These are phyloP conservation scores for Mycena vulgaris DNA, from an alignment of 768 basidiomycete genomes.

Conservation along the genomic window DNA sequence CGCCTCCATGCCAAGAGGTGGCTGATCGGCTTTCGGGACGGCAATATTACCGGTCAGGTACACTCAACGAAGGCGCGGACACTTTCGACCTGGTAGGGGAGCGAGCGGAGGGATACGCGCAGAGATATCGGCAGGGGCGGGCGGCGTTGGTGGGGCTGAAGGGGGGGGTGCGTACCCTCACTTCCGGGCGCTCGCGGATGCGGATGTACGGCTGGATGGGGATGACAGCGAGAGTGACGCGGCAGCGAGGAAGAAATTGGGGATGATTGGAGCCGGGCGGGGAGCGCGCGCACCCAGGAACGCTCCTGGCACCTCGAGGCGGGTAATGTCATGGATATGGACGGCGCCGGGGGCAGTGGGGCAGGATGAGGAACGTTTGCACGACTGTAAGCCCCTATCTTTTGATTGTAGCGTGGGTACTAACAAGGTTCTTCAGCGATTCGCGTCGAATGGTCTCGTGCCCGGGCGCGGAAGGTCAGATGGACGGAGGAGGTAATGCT, in stretches of 20 bases:
- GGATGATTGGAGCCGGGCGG: background rate
- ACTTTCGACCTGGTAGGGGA: background rate
- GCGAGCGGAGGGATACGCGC: background rate
- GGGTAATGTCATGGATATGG: slow-evolving; percentile 9
- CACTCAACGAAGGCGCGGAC: background rate
- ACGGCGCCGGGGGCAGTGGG: background rate
- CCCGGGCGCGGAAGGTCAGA: background rate
- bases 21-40: background rate
- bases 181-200: background rate
- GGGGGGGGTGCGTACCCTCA: background rate
- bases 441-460: background rate
- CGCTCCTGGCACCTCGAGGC: background rate
- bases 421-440: background rate
- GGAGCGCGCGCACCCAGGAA: background rate
- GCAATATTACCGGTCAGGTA: slow-evolving; percentile 12
- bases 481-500: background rate
- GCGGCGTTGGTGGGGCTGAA: background rate
- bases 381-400: slow-evolving; percentile 3
- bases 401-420: background rate
- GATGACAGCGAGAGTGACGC: slow-evolving; percentile 2
- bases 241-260: slow-evolving; percentile 5
- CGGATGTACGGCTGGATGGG: background rate
- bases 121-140: background rate
- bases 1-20: background rate
- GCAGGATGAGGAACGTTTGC: background rate